Conservation (phyloP, 2,329 filamentous ascomycete genomes). For the Elsinoe batatas region DNA sequence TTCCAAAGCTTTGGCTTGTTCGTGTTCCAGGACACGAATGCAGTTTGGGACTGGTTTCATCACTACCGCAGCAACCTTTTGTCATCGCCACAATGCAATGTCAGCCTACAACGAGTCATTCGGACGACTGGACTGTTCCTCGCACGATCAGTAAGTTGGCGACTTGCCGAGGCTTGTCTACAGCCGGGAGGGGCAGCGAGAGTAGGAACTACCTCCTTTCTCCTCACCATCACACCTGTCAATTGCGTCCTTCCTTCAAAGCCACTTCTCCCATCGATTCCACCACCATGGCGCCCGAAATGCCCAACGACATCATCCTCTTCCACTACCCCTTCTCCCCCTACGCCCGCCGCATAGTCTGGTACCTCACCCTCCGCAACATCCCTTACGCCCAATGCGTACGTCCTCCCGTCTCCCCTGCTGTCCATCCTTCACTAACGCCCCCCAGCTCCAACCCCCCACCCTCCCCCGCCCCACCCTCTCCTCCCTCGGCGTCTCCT, state of each 20-base stretch:
- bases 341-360: slow-evolving; percentile 52
- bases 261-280: not conserved
- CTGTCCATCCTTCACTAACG: slow-evolving; percentile 24
- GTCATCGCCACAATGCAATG: not conserved
- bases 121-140: too few relatives aligned
- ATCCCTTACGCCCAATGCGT: slow-evolving; percentile 61
- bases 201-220: not conserved
- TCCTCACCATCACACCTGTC: too few relatives aligned
- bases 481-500: slow-evolving; percentile 49
- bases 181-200: not conserved
- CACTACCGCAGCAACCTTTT: not conserved
- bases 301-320: slow-evolving; percentile 44
- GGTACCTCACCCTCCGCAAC: slow-evolving; percentile 57
- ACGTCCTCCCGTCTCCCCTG: slow-evolving; percentile 26
- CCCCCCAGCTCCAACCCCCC: slow-evolving; percentile 48
- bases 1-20: not conserved
- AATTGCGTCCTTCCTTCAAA: not conserved
- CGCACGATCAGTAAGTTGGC: slow-evolving; percentile 3
- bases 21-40: not conserved
- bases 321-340: slow-evolving; percentile 60
- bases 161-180: slow-evolving; percentile 4
- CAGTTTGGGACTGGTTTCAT: not conserved
- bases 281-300: slow-evolving; percentile 19
- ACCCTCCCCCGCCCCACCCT: slow-evolving; percentile 59
- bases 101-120: not conserved